phyloP scores from a whole-genome alignment of 345 rosid genomes.

The Bretschneidera sinensis region DNA sequence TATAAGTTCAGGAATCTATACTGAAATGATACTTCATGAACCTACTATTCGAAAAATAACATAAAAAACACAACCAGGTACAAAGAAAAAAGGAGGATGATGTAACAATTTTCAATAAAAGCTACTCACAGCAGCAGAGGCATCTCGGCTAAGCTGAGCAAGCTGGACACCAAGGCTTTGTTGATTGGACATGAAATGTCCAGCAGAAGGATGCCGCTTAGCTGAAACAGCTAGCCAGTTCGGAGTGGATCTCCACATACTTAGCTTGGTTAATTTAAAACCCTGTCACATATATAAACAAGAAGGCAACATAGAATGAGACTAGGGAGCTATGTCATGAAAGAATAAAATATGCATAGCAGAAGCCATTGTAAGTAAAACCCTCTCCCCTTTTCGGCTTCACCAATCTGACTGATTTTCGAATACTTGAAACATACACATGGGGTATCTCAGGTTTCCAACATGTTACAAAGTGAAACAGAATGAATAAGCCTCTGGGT shows the following conservation, averaged over 20 bases:
- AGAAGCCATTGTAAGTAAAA: too few relatives aligned
- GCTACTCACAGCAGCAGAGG: conserved; percentile 94
- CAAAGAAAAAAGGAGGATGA: too few relatives aligned
- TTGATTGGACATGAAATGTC: conserved; percentile 88
- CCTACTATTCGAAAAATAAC: not conserved
- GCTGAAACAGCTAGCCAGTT: conserved; percentile 91
- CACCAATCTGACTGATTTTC: too few relatives aligned
- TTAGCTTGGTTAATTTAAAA: conserved; percentile 78
- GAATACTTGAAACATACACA: too few relatives aligned
- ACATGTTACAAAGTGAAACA: too few relatives aligned
- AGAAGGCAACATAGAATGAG: too few relatives aligned
- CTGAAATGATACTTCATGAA: not conserved
- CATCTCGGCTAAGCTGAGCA: conserved; percentile 97
- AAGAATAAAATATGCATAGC: too few relatives aligned
- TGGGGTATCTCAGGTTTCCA: too few relatives aligned
- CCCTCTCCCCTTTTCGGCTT: too few relatives aligned
- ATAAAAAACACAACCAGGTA: not conserved
- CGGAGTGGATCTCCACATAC: conserved; percentile 72
- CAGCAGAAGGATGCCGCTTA: conserved; percentile 70
- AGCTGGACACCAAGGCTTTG: conserved; percentile 93
- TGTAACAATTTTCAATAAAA: too few relatives aligned
- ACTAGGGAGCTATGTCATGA: not conserved
- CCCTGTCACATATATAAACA: conserved; percentile 39
- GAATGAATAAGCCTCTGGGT: too few relatives aligned
- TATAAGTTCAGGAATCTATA: not conserved